Evolutionary conservation across 371 early-diverging fungal species (phyloP).

Genomic region (Saksenaea oblongispora): DNA sequence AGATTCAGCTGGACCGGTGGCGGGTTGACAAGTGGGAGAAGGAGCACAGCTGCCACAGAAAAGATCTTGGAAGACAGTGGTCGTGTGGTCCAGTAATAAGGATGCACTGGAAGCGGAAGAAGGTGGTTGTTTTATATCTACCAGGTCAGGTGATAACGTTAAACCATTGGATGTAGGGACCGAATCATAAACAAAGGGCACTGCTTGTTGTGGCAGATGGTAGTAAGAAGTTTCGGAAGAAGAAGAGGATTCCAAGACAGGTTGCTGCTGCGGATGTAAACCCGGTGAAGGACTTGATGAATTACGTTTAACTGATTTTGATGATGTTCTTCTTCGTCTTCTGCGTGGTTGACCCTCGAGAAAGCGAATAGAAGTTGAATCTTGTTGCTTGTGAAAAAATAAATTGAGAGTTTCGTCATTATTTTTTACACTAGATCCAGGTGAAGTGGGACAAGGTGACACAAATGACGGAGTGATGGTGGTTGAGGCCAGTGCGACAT

Average conservation of each 20-base stretch:
- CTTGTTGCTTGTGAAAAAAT: constrained; percentile 20
- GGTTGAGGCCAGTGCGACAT: constrained; percentile 13
- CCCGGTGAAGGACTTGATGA: background rate
- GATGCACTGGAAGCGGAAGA: constrained; percentile 16
- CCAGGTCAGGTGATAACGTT: constrained; percentile 15
- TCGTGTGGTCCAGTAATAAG: background rate
- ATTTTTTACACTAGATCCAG: background rate
- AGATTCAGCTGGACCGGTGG: constrained; percentile 29
- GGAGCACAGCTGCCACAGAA: constrained; percentile 5
- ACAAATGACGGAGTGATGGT: constrained; percentile 11
- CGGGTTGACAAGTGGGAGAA: background rate
- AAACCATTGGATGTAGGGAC: background rate
- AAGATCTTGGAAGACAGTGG: constrained; percentile 3
- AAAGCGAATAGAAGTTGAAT: constrained; percentile 2
- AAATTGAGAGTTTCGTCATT: constrained; percentile 12
- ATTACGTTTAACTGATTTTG: background rate
- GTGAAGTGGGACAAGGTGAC: constrained; percentile 28
- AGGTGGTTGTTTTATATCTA: constrained; percentile 12
- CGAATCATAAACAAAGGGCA: background rate
- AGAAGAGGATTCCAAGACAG: background rate
- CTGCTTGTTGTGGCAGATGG: background rate
- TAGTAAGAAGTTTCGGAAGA: background rate
- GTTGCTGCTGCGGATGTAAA: background rate
- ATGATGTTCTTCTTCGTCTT: constrained; percentile 3
- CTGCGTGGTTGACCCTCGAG: constrained; percentile 9